Conservation (phyloP, 306 rosid species). For the Rosa rugosa region DNA sequence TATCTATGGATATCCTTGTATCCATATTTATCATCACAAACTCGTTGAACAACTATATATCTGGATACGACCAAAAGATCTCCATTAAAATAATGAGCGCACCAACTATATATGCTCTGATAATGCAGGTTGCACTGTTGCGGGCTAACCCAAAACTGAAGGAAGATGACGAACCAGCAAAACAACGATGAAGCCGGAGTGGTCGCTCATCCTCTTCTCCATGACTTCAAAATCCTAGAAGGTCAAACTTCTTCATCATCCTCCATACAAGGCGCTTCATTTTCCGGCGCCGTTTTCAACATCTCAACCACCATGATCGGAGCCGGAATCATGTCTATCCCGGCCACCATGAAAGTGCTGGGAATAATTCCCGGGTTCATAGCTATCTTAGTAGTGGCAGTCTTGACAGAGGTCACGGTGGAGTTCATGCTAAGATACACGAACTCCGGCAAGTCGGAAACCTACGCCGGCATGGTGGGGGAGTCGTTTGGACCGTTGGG, state of each 20-base stretch:
- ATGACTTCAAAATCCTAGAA: conserved; percentile 6
- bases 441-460: conserved; percentile 35
- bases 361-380: conserved; percentile 52
- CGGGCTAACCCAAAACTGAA: not conserved
- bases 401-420: conserved; percentile 46
- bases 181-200: not conserved
- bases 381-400: conserved; percentile 41
- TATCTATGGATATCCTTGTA: too few species aligned
- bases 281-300: conserved; percentile 53
- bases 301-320: conserved; percentile 60
- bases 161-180: conserved; percentile 1
- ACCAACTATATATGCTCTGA: not conserved
- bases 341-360: conserved; percentile 60
- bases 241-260: conserved; percentile 6
- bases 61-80: too few species aligned
- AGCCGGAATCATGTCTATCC: conserved; percentile 68
- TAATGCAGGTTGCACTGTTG: not conserved
- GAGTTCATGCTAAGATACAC: conserved; percentile 59
- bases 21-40: not conserved
- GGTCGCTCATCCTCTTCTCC: conserved; percentile 19
- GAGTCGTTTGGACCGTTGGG: conserved; percentile 52
- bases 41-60: not conserved
- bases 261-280: conserved; percentile 13
- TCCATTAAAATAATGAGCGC: not conserved
- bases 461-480: conserved; percentile 51